Conservation (phyloP, 108 stramenopile species). For the Cyclotella cryptica region DNA sequence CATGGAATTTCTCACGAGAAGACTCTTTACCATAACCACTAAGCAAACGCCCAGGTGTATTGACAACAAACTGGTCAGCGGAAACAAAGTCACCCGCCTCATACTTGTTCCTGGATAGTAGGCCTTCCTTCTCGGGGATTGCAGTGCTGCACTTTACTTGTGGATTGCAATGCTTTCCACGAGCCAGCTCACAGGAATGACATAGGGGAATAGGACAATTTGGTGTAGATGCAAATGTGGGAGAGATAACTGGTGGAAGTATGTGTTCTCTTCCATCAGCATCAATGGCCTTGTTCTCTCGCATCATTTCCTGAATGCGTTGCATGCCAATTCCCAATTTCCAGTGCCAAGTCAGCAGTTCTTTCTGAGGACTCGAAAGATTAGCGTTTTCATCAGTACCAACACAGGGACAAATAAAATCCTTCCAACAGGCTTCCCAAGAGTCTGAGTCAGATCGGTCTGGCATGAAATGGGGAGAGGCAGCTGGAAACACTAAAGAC, state of each 20-base stretch:
- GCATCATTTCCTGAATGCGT: constrained; percentile 1
- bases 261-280: no score
- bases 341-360: no score
- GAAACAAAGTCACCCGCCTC: constrained; percentile 46
- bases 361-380: no score
- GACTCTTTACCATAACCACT: constrained; percentile 36
- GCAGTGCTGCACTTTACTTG: no score
- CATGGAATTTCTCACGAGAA: neutral
- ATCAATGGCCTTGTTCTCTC: neutral
- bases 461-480: no score
- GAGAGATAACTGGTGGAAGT: neutral
- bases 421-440: no score
- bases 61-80: constrained; percentile 37
- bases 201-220: neutral
- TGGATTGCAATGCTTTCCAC: no score
- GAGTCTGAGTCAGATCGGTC: no score
- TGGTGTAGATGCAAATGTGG: neutral
- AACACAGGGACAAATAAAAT: no score
- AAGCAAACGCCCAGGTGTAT: constrained; percentile 34
- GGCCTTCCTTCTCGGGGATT: neutral
- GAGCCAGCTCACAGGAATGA: neutral
- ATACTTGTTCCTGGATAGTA: neutral
- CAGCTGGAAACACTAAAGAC: no score
- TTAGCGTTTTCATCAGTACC: no score
- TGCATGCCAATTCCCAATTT: no score